A percentile compares a stretch with the other conserved stretches of the same genome.
phyloP scores from a whole-genome alignment of 257 asterid genomes.

The Solanum tarapatanum region DNA sequence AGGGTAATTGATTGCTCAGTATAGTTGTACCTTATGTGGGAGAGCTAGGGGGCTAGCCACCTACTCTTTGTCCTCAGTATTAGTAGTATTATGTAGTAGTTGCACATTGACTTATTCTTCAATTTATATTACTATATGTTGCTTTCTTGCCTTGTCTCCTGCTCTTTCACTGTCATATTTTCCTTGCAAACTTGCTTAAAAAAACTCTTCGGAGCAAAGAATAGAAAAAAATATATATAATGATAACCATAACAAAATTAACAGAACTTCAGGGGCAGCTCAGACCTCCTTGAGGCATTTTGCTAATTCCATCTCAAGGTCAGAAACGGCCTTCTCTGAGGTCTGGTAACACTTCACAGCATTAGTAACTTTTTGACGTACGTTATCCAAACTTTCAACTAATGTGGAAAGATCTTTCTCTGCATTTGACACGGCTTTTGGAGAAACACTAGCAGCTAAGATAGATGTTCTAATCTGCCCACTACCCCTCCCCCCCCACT shows the following conservation, averaged over 20 bases:
- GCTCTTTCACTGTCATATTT: too few relatives aligned
- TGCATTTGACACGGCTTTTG: slow-evolving; percentile 58
- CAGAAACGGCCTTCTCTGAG: slow-evolving; percentile 49
- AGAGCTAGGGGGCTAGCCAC: neutral
- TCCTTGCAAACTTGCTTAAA: too few relatives aligned
- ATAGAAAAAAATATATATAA: too few relatives aligned
- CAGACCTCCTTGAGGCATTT: slow-evolving; percentile 75
- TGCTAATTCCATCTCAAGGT: slow-evolving; percentile 69
- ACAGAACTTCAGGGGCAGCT: neutral
- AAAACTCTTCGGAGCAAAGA: too few relatives aligned
- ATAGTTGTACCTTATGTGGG: neutral
- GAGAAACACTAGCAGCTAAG: slow-evolving; percentile 59
- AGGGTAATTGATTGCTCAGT: neutral
- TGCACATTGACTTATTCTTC: too few relatives aligned
- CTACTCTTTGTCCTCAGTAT: too few relatives aligned
- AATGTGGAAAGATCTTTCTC: slow-evolving; percentile 58
- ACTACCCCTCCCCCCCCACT: slow-evolving; percentile 64
- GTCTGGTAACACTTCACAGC: slow-evolving; percentile 43
- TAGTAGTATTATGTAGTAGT: too few relatives aligned
- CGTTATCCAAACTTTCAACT: slow-evolving; percentile 36
- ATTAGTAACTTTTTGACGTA: slow-evolving; percentile 36
- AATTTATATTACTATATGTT: too few relatives aligned
- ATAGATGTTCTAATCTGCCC: slow-evolving; percentile 86
- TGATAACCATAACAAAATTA: too few relatives aligned
- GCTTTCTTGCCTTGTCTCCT: too few relatives aligned